phyloP scores from a whole-genome alignment of 345 rosid genomes.

The Ceriops tagal region DNA sequence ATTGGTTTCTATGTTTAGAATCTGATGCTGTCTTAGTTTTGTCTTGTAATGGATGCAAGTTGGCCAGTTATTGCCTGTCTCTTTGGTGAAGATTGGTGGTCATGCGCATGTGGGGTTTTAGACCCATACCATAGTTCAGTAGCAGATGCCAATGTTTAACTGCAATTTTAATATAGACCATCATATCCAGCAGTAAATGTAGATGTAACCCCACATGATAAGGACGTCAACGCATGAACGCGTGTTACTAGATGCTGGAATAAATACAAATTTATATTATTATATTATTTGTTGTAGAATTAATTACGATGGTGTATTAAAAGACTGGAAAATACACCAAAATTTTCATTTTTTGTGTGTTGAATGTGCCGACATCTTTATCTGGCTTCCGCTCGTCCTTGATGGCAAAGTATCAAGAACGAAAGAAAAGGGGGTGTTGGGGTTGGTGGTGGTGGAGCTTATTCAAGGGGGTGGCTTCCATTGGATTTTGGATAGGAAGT shows the following conservation, averaged over 20 bases:
- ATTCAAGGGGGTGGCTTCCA: slow-evolving; percentile 1
- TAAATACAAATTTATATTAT: too few relatives aligned
- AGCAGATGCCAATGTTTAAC: slow-evolving; percentile 20
- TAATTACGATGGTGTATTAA: too few relatives aligned
- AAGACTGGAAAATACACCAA: too few relatives aligned
- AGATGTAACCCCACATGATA: too few relatives aligned
- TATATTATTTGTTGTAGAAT: too few relatives aligned
- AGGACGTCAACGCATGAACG: too few relatives aligned
- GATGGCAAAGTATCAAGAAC: too few relatives aligned
- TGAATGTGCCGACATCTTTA: too few relatives aligned
- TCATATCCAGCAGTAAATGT: too few relatives aligned
- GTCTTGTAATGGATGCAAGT: slow-evolving; percentile 23
- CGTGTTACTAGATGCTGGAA: too few relatives aligned
- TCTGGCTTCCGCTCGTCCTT: too few relatives aligned
- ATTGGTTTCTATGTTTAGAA: slow-evolving; percentile 13
- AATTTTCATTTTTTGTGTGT: too few relatives aligned
- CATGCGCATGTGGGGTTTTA: slow-evolving; percentile 13
- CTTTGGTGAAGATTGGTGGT: slow-evolving; percentile 12
- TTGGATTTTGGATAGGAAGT: background rate
- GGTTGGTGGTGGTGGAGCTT: background rate
- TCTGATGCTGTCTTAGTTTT: slow-evolving; percentile 14
- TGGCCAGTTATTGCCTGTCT: slow-evolving; percentile 15
- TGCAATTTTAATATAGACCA: background rate
- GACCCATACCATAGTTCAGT: slow-evolving; percentile 4
- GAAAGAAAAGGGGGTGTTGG: background rate